Percentiles rank a stretch among this genome's conserved stretches.
phyloP scores from a whole-genome alignment of 2,329 filamentous ascomycete genomes.

The Aspergillus terreus region DNA sequence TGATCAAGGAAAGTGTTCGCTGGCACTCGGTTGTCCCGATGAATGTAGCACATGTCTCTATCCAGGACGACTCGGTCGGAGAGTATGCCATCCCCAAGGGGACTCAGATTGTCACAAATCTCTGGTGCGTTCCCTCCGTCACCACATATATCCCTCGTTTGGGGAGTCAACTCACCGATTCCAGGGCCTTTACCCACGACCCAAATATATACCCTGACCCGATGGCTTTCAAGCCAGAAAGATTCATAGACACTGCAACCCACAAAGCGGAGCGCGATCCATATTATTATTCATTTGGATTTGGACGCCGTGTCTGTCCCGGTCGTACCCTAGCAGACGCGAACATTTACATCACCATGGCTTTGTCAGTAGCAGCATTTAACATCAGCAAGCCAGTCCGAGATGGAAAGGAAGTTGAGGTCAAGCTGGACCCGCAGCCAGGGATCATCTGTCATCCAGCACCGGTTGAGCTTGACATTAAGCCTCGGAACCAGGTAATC shows the following conservation, averaged over 20 bases:
- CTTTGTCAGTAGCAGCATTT: conserved; percentile 47
- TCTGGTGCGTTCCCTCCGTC: conserved; percentile 26
- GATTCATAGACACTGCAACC: conserved; percentile 32
- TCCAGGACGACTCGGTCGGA: conserved; percentile 22
- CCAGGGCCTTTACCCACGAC: conserved; percentile 40
- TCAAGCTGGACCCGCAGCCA: conserved; percentile 31
- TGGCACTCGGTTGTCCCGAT: conserved; percentile 32
- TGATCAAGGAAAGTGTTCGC: conserved; percentile 35
- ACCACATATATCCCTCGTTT: no score
- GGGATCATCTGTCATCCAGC: conserved; percentile 32
- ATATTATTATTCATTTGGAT: conserved; percentile 29
- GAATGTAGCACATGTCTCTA: conserved; percentile 26
- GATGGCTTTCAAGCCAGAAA: conserved; percentile 41
- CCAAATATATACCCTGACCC: conserved; percentile 33
- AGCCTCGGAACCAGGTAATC: conserved; percentile 26
- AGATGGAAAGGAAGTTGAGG: conserved; percentile 27
- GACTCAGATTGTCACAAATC: conserved; percentile 30
- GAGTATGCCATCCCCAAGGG: conserved; percentile 32
- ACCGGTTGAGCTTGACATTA: conserved; percentile 32
- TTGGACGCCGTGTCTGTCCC: conserved; percentile 40
- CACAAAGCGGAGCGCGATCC: conserved; percentile 37
- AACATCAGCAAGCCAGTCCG: conserved; percentile 33
- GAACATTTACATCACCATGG: conserved; percentile 39
- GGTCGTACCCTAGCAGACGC: conserved; percentile 39
- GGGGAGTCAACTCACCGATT: conserved; percentile 4